Evolutionary conservation across 768 basidiomycete species (phyloP).

Genomic region (Tricholoma bakamatsutake): DNA sequence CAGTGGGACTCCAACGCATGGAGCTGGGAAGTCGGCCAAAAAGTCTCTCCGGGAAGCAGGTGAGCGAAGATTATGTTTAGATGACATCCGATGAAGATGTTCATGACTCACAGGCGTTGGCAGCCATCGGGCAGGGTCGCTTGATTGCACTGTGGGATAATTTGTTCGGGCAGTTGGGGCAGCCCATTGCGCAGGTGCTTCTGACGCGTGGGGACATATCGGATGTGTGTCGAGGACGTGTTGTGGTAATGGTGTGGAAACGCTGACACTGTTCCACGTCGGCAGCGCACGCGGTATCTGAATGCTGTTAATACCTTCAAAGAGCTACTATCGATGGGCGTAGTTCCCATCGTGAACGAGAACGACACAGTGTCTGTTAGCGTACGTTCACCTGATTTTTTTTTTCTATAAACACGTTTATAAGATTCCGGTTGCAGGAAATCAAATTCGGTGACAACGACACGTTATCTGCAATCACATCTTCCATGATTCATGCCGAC

Average conservation of each 20-base stretch:
- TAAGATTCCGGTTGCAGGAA: conserved; percentile 50
- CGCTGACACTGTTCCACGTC: conserved; percentile 16
- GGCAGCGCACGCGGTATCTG: conserved; percentile 86
- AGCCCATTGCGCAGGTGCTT: conserved; percentile 93
- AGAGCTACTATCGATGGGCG: conserved; percentile 87
- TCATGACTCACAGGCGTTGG: conserved; percentile 61
- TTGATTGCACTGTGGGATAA: conserved; percentile 97
- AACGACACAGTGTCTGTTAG: conserved; percentile 98
- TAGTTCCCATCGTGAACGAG: conserved; percentile 97
- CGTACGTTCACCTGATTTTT: conserved; percentile 43
- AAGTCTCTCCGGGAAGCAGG: conserved; percentile 87
- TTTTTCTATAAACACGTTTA: background rate
- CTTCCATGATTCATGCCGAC: conserved; percentile 96
- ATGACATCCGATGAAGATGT: background rate
- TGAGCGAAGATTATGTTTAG: conserved; percentile 24
- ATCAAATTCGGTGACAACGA: conserved; percentile 99
- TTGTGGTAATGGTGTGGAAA: conserved; percentile 7
- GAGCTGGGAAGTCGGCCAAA: conserved; percentile 74
- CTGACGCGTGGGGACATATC: conserved; percentile 95
- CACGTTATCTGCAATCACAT: conserved; percentile 93
- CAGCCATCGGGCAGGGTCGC: conserved; percentile 94
- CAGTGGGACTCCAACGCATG: conserved; percentile 92
- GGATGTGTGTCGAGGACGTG: conserved; percentile 54
- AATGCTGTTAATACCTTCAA: conserved; percentile 96
- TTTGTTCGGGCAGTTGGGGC: conserved; percentile 87